These are phyloP conservation scores for Cladosporium oxysporum DNA, from an alignment of 2,329 filamentous ascomycete genomes.

Conservation along the genomic window DNA sequence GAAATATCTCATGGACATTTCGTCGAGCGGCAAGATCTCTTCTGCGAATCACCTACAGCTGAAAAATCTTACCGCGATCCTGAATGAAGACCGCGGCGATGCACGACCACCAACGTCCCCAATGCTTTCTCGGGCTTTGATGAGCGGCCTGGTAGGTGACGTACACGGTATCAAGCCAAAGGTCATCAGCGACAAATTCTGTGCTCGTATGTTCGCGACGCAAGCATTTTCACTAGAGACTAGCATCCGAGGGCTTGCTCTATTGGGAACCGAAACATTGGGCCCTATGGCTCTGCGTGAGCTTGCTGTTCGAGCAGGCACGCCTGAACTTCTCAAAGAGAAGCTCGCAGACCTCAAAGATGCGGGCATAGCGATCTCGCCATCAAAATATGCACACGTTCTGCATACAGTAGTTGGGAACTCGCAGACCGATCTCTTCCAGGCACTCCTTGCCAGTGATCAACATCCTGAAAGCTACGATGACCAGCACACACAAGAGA, in stretches of 20 bases:
- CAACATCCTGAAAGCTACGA: slow-evolving; percentile 66
- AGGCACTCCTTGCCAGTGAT: slow-evolving; percentile 58
- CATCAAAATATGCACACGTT: slow-evolving; percentile 65
- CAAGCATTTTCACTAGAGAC: slow-evolving; percentile 72
- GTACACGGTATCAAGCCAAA: slow-evolving; percentile 48
- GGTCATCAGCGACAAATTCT: slow-evolving; percentile 64
- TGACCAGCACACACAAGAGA: slow-evolving; percentile 55
- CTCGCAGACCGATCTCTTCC: slow-evolving; percentile 55
- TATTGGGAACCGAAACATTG: slow-evolving; percentile 70
- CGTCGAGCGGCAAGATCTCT: neutral
- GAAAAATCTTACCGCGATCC: neutral
- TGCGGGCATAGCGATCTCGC: slow-evolving; percentile 63
- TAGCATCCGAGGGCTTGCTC: slow-evolving; percentile 67
- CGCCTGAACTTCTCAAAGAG: slow-evolving; percentile 56
- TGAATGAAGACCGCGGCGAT: neutral
- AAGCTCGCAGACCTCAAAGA: slow-evolving; percentile 63
- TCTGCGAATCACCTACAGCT: neutral
- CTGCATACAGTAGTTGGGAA: slow-evolving; percentile 64
- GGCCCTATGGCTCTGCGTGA: slow-evolving; percentile 77
- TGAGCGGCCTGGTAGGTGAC: slow-evolving; percentile 40
- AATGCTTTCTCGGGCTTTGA: slow-evolving; percentile 30
- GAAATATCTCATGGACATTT: neutral
- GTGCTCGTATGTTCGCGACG: slow-evolving; percentile 80
- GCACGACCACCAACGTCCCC: neutral
- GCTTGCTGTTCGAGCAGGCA: slow-evolving; percentile 66